Evolutionary conservation across 1,139 yeast species (phyloP).

Genomic region (Pichia inconspicua): DNA sequence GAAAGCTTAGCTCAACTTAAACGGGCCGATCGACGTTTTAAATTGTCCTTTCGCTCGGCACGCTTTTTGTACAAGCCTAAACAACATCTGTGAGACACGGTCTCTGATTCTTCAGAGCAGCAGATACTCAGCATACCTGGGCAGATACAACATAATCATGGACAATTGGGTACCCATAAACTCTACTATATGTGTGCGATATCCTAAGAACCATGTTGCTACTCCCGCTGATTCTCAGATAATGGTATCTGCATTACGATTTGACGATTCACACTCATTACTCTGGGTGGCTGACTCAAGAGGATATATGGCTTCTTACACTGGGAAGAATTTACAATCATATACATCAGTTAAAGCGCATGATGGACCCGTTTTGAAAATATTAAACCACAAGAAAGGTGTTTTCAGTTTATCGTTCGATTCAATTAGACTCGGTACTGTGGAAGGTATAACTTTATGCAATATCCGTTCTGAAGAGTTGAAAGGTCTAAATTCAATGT

Average conservation of each 20-base stretch:
- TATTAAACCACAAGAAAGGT: constrained; percentile 50
- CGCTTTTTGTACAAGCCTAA: not conserved
- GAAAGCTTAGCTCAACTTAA: not conserved
- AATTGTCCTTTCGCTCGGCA: not conserved
- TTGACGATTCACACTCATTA: constrained; percentile 67
- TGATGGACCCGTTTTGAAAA: constrained; percentile 38
- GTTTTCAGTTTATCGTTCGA: constrained; percentile 48
- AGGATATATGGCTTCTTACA: constrained; percentile 28
- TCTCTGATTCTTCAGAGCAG: too few species aligned
- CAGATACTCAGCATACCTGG: not conserved
- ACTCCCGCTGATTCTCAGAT: constrained; percentile 7
- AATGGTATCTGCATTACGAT: constrained; percentile 35
- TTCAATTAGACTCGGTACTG: constrained; percentile 46
- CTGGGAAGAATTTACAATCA: constrained; percentile 32
- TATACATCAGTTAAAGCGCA: constrained; percentile 48
- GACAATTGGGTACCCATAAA: constrained; percentile 41
- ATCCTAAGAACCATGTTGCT: constrained; percentile 18
- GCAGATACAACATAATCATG: constrained; percentile 18
- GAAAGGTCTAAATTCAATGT: constrained; percentile 22
- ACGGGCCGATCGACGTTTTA: not conserved
- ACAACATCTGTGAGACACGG: too few species aligned
- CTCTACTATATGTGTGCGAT: constrained; percentile 7
- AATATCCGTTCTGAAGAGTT: constrained; percentile 29
- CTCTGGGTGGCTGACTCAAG: constrained; percentile 79
- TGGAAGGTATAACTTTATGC: constrained; percentile 47